Evolutionary conservation across 345 rosid species (phyloP), one percentile per base, ranked within the genome.

Genomic region (Geranium rotundifolium): DNA sequence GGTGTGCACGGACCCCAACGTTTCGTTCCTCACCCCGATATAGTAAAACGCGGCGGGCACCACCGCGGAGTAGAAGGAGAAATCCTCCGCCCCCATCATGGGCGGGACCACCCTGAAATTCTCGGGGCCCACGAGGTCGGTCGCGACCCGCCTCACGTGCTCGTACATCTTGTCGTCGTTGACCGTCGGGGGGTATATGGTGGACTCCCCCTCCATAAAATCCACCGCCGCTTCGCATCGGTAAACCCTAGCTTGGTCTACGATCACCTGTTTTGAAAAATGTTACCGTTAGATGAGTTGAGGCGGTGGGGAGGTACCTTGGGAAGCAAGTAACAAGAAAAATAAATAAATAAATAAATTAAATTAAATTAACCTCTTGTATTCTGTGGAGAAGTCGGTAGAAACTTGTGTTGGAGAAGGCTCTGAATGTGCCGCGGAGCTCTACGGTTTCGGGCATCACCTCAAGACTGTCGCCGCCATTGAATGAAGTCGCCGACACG

Each of bases 61-160:
- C 17, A 75, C 71, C 67, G 85, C 75, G 1, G 96, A 69, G 77
- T 84, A 91, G 67, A 91, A 91, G 17, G 95, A 81, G 67, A 88
- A 91, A 72, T 91, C 97, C 76, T 91, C 97, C 0, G 97, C 95
- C 17, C 95, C 97, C 97, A 91, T 91, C 81, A 86, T 76, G 0
- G 89, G 90, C 13, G 81, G 88, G 18, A 86, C 88, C 61, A 80
- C 74, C 54, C 76, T 75, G 66, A 86, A 88, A 60, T 82, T 74
- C n/a, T 56, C 64, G 7, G 69, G 73, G 58, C 95, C 95, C 6
- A 88, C 63, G 75, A 91, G 60, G 30, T 85, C 87, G 2, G 60
- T 56, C 0, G 90, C 84, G 63, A 79, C 91, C 67, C 81, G 83
- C 76, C 70, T 81, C n/a, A 86, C 91, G 68, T 91, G 97, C 66